Evolutionary conservation across 352 stramenopile species (phyloP).

Genomic region (Pythium phragmitis): DNA sequence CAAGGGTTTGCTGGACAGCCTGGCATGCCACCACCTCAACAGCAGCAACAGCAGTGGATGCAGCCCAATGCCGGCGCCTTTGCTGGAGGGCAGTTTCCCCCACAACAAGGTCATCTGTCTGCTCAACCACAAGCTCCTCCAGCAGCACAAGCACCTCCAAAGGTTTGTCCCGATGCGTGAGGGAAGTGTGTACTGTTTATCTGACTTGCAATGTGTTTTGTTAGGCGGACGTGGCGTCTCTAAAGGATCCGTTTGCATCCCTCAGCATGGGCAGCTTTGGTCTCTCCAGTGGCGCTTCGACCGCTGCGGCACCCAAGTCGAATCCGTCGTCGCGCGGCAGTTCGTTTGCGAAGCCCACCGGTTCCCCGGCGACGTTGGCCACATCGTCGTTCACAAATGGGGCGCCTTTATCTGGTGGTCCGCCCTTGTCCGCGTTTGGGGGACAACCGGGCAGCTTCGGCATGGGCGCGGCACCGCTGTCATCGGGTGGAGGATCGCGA

Average conservation of each 20-base stretch:
- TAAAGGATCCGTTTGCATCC: conserved; percentile 76
- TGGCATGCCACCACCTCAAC: conserved; percentile 22
- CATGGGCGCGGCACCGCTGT: conserved; percentile 19
- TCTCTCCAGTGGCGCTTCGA: conserved; percentile 29
- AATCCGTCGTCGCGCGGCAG: conserved; percentile 30
- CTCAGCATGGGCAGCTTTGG: conserved; percentile 61
- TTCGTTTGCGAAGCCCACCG: conserved; percentile 32
- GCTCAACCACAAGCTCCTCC: conserved; percentile 18
- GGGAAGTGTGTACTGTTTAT: not conserved
- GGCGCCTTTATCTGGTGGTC: conserved; percentile 16
- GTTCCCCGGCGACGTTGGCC: conserved; percentile 11
- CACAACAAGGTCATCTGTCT: conserved; percentile 18
- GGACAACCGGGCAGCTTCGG: conserved; percentile 12
- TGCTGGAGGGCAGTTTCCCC: conserved; percentile 27
- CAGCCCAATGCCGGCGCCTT: conserved; percentile 19
- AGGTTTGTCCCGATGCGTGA: conserved; percentile 27
- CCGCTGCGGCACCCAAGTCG: conserved; percentile 22
- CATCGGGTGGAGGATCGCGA: conserved; percentile 25
- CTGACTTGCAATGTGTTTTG: not conserved
- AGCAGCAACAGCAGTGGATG: conserved; percentile 34
- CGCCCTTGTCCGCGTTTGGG: conserved; percentile 7
- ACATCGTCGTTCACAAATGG: conserved; percentile 24
- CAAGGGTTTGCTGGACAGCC: conserved; percentile 26
- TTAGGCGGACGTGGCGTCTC: conserved; percentile 33
- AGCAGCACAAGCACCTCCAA: conserved; percentile 32